Percentiles rank a stretch among this genome's conserved stretches.
phyloP scores from a whole-genome alignment of 768 basidiomycete species.

The Mycena olivaceomarginata region DNA sequence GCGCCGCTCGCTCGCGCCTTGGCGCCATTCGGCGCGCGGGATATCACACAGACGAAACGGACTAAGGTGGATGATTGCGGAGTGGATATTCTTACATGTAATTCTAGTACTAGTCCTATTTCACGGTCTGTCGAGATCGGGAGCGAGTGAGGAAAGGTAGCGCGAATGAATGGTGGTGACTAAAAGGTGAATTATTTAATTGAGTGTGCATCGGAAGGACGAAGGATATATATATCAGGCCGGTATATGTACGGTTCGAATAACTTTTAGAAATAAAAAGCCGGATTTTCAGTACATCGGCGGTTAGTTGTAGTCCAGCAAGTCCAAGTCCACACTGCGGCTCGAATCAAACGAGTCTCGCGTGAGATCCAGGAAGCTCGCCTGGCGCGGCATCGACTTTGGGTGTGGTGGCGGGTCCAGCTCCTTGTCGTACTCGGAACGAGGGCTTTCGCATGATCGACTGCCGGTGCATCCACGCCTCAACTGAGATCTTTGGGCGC shows the following conservation, averaged over 20 bases:
- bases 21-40: constrained; percentile 95
- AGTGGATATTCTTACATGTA: constrained; percentile 45
- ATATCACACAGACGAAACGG: constrained; percentile 92
- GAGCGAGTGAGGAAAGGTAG: background rate
- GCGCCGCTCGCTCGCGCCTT: constrained; percentile 87
- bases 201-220: background rate
- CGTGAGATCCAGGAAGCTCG: constrained; percentile 72
- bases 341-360: constrained; percentile 59
- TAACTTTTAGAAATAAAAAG: constrained; percentile 41
- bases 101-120: constrained; percentile 36
- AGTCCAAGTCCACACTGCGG: constrained; percentile 50
- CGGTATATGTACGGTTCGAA: constrained; percentile 39
- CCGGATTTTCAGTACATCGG: constrained; percentile 23
- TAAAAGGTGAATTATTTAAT: constrained; percentile 2
- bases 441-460: constrained; percentile 82
- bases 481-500: constrained; percentile 57
- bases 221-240: constrained; percentile 12
- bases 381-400: constrained; percentile 47
- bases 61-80: constrained; percentile 57
- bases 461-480: constrained; percentile 64
- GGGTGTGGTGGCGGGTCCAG: constrained; percentile 42
- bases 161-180: constrained; percentile 2
- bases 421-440: constrained; percentile 67
- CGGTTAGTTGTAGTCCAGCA: constrained; percentile 14
- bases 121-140: background rate